Conservation (phyloP, 116 monocot species). For the Papilionanthe hybrid region DNA sequence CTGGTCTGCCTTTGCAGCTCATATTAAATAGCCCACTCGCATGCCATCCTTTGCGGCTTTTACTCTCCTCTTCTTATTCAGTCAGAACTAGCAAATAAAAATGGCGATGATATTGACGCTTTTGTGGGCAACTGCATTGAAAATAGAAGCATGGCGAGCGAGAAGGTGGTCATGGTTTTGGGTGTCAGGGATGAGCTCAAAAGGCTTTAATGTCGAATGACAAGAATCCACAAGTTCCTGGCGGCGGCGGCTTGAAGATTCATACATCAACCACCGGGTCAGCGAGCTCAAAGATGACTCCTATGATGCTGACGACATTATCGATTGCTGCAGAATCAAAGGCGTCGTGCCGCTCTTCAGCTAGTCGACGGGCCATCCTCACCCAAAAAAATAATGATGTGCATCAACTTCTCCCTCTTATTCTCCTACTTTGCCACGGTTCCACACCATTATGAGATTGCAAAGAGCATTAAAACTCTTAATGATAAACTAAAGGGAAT, state of each 20-base stretch:
- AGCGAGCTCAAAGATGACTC: conserved; percentile 5
- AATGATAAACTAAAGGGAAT: conserved; percentile 4
- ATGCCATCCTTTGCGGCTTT: background rate
- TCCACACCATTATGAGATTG: conserved; percentile 6
- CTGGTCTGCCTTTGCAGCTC: no score
- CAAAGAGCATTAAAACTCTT: background rate
- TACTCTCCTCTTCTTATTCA: background rate
- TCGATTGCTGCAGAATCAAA: conserved; percentile 8
- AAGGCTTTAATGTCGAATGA: background rate
- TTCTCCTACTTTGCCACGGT: conserved; percentile 1
- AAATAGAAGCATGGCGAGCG: background rate
- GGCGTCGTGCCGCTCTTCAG: background rate
- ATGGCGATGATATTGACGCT: conserved; percentile 1
- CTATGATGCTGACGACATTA: conserved; percentile 12
- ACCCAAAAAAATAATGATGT: background rate
- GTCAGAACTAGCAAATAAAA: background rate
- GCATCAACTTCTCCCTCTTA: background rate
- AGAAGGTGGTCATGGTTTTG: conserved; percentile 8
- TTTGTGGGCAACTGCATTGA: background rate
- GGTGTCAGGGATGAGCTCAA: conserved; percentile 7
- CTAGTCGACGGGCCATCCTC: background rate
- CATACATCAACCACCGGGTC: background rate
- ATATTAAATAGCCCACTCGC: background rate
- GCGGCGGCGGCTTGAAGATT: conserved; percentile 1
- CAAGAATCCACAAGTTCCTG: background rate